Evolutionary conservation across 148 eudicot species (phyloP).

Genomic region (Cornus kousa): DNA sequence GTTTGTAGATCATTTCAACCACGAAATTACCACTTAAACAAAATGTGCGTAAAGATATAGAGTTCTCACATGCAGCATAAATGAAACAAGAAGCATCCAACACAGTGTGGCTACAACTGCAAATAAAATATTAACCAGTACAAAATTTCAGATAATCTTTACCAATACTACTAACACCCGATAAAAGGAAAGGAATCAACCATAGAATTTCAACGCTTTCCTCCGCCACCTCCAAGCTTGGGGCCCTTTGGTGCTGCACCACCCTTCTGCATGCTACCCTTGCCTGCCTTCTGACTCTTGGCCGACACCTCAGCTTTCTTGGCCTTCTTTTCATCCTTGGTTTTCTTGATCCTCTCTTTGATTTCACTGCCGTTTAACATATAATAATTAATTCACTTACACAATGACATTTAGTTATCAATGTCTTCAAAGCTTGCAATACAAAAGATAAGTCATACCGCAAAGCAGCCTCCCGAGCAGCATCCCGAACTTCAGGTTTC

Average conservation of each 20-base stretch:
- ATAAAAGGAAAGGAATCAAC: background rate
- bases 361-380: slow-evolving; percentile 39
- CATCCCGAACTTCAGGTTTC: slow-evolving; percentile 73
- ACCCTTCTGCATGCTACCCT: slow-evolving; percentile 38
- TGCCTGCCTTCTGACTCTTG: slow-evolving; percentile 37
- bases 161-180: background rate
- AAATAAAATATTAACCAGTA: too few species aligned
- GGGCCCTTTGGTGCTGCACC: slow-evolving; percentile 52
- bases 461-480: slow-evolving; percentile 72
- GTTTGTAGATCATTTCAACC: background rate
- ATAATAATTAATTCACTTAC: background rate
- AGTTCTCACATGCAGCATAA: background rate
- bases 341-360: slow-evolving; percentile 72
- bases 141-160: too few species aligned
- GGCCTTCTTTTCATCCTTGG: slow-evolving; percentile 67
- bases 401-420: background rate
- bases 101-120: background rate
- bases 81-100: background rate
- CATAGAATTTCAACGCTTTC: slow-evolving; percentile 42
- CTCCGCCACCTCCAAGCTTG: slow-evolving; percentile 68
- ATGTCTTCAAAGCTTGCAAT: background rate
- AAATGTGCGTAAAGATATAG: too few species aligned
- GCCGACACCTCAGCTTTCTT: slow-evolving; percentile 52
- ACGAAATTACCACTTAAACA: background rate
- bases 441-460: slow-evolving; percentile 26